Percentiles rank a stretch among this genome's conserved stretches.
Conservation (phyloP, 2,329 filamentous ascomycete genomes). For the Thermochaetoides dissita region DNA sequence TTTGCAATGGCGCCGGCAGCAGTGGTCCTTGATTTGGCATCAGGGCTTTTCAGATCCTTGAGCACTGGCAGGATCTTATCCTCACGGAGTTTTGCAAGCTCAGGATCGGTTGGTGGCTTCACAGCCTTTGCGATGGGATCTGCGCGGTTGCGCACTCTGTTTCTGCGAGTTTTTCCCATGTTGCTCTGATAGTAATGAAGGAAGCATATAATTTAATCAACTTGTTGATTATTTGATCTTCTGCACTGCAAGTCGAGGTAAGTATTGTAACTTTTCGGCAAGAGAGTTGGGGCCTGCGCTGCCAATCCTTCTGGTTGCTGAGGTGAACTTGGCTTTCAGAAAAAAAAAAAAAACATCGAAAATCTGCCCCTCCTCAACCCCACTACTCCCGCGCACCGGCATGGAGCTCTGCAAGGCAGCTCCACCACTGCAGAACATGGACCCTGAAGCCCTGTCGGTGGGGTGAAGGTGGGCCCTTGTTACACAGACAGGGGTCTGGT, state of each 20-base stretch:
- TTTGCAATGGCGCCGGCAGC: conserved; percentile 47
- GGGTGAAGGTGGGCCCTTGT: too few species aligned
- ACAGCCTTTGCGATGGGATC: conserved; percentile 43
- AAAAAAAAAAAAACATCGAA: conserved; percentile 3
- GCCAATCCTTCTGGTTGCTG: too few species aligned
- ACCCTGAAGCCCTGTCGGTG: too few species aligned
- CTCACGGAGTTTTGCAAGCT: conserved; percentile 48
- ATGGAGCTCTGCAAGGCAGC: not conserved
- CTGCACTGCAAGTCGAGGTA: too few species aligned
- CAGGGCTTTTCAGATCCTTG: conserved; percentile 43
- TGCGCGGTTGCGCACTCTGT: conserved; percentile 35
- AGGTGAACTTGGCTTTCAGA: not conserved
- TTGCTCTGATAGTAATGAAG: conserved; percentile 2
- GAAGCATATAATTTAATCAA: too few species aligned
- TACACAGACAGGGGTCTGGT: too few species aligned
- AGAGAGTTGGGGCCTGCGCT: too few species aligned
- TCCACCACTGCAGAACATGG: too few species aligned
- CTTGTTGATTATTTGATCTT: too few species aligned
- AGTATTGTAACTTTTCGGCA: too few species aligned
- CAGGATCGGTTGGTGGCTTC: conserved; percentile 49
- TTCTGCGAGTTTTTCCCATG: conserved; percentile 49
- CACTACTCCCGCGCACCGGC: not conserved
- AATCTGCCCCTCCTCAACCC: conserved; percentile 3
- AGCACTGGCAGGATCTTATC: conserved; percentile 50
- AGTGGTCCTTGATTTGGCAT: conserved; percentile 43